A percentile compares a stretch with the other conserved stretches of the same genome.
These are phyloP conservation scores for Sporothrix humicola DNA, from an alignment of 2,329 filamentous ascomycete species.

Conservation along the genomic window DNA sequence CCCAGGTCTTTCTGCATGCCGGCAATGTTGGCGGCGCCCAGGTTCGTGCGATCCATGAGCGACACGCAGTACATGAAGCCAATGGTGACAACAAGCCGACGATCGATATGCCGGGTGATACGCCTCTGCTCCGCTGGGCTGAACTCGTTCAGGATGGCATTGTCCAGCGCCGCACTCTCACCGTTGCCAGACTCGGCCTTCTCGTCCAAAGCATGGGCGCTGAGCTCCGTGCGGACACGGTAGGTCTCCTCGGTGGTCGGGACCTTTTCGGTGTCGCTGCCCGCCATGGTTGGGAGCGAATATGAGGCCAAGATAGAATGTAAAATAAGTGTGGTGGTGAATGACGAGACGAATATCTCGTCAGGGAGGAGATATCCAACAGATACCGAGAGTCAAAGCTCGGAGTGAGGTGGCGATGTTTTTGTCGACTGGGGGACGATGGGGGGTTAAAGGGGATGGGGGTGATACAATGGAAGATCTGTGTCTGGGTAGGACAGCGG, in stretches of 20 bases:
- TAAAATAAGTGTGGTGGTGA: background rate
- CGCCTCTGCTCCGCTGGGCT: slow-evolving; percentile 66
- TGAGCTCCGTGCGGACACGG: slow-evolving; percentile 39
- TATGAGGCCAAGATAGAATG: background rate
- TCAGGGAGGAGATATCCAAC: background rate
- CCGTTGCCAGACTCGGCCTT: slow-evolving; percentile 21
- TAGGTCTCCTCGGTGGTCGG: slow-evolving; percentile 32
- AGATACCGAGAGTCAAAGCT: background rate
- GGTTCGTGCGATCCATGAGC: slow-evolving; percentile 79
- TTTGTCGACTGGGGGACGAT: background rate
- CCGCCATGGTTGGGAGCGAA: background rate
- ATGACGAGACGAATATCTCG: background rate
- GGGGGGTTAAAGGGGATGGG: background rate
- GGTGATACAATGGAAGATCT: background rate
- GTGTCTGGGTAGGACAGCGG: background rate
- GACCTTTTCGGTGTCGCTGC: slow-evolving; percentile 30
- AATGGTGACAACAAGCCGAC: slow-evolving; percentile 65
- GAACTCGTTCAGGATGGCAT: slow-evolving; percentile 54
- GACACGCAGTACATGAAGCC: slow-evolving; percentile 75
- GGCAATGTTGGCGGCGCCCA: slow-evolving; percentile 74
- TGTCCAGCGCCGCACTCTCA: background rate
- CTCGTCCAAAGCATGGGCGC: slow-evolving; percentile 29
- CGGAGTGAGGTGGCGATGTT: background rate
- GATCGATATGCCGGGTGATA: slow-evolving; percentile 73
- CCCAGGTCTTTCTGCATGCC: slow-evolving; percentile 60